Evolutionary conservation across 768 basidiomycete species (phyloP), one percentile per base, ranked within the genome.

Genomic region (Termitomyces bulborhizus): DNA sequence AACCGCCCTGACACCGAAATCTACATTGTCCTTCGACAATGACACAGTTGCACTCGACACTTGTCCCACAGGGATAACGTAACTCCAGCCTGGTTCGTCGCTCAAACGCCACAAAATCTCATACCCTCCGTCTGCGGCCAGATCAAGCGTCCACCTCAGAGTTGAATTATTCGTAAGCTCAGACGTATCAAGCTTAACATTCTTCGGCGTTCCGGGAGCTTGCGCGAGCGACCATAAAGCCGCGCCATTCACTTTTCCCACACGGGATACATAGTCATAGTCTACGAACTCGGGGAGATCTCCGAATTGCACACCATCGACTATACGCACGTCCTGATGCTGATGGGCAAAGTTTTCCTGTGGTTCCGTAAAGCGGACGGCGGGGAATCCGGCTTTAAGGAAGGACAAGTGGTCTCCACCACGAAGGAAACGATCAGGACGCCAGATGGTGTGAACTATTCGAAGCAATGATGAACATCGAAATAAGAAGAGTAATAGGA

Each of bases 291-390:
- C 75, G 44, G 67, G 61, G 44, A 81, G 73, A 64, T 83, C 81
- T 36, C 81, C 81, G 59, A 79, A 81, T 62, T 82, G 80, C n/a
- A 74, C 63, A 7, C 79, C 79, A 36, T 78, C 70, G 36, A 65
- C 69, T 43, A 83, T 72, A 26, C 80, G 76, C 42, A 77, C 71
- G 61, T 83, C 74, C 63, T 83, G 81, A 63, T 82, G 79, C 64
- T 83, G 80, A 61, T 81, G 80, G 34, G 76, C 78, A 62, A 79
- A 81, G 62, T 82, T 74, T 64, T 83, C 80, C 63, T 77, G 68
- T 7, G 80, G 80, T 58, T 82, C 81, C 0, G 78, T 81, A 69
- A 81, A 82, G 26, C 80, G 76, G 26, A 80, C 76, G 0, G 80
- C 81, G 9, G 81, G 69, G 68, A 76, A 80, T 12, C 80, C 80